Base-by-base conservation (phyloP, 768 basidiomycete genomes). In the Phaeotremella skinneri region DNA sequence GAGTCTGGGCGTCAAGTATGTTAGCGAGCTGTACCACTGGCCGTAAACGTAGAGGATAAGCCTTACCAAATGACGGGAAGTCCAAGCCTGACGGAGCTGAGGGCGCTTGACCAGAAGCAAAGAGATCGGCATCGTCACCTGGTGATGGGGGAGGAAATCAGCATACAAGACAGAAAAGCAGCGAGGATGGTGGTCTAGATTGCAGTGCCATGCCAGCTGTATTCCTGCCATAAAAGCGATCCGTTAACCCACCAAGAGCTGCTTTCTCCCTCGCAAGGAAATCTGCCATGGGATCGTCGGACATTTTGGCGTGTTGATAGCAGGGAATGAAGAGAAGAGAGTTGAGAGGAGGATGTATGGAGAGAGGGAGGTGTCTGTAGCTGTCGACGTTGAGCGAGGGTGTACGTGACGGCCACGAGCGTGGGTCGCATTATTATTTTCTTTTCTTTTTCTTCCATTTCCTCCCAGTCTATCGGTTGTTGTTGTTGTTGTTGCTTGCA, bases 41-140 rank as follows among this genome's bases (percentile, higher is more conserved):
- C 16, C n/a, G 5, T 30, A 13, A 4, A 54, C 43, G 37, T 7
- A 52, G 29, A 9, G 31, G 51, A 21, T 37, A 37, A 52, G 23
- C 39, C 21, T 63, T 49, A 73, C 73, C 61, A 30, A 76, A 63
- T 31, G 69, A 67, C 4, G 69, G 66, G 57, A 74, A 76, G 34
- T 63, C 62, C 26, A 73, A 61, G 14, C 69, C 75, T 20, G 63
- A 56, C 16, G 69, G 68, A 0, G 63, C 70, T 41, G 61, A 45
- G 11, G 74, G 69, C 23, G 68, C 68, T 26, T 41, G 37, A 27
- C 69, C 67, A 26, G 74, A 65, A 13, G 68, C 63, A 62, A 76
- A 76, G 29, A 76, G 48, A 58, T 75, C 75, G 47, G 75, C 75
- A 42, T 75, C 75, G 48, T 76, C 75, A 20, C 75, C 75, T 76